Conservation (phyloP, 495 filamentous ascomycete species). For the Penicillium roqueforti region DNA sequence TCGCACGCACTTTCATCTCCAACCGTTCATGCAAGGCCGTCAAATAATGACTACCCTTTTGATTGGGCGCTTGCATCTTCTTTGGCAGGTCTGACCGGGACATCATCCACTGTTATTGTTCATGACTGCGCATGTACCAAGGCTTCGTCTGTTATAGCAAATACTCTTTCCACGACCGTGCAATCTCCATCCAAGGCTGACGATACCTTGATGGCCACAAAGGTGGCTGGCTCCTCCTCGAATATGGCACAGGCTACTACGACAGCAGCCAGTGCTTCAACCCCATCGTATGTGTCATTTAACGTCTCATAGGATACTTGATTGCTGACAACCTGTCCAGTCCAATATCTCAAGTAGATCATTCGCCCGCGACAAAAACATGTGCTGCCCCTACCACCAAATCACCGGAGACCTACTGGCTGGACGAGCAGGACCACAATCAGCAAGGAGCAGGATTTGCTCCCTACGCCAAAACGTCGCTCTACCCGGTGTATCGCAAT, state of each 20-base stretch:
- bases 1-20: neutral
- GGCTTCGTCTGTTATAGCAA: neutral
- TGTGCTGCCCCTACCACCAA: conserved; percentile 13
- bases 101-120: neutral
- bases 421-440: conserved; percentile 34
- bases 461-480: conserved; percentile 33
- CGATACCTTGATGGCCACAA: neutral
- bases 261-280: neutral
- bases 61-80: conserved; percentile 3
- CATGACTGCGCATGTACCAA: neutral
- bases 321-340: neutral
- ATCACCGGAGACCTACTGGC: conserved; percentile 27
- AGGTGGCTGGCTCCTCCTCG: neutral
- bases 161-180: neutral
- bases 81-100: neutral
- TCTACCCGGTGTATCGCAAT: conserved; percentile 55
- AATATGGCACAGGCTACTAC: neutral
- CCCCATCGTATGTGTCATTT: neutral
- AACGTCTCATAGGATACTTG: neutral
- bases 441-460: conserved; percentile 30
- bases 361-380: conserved; percentile 14
- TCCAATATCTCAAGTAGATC: neutral
- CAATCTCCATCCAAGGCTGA: neutral
- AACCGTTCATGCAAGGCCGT: neutral
- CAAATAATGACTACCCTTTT: neutral